phyloP scores from a whole-genome alignment of 495 filamentous ascomycete species.

The Penicillium ucsense region DNA sequence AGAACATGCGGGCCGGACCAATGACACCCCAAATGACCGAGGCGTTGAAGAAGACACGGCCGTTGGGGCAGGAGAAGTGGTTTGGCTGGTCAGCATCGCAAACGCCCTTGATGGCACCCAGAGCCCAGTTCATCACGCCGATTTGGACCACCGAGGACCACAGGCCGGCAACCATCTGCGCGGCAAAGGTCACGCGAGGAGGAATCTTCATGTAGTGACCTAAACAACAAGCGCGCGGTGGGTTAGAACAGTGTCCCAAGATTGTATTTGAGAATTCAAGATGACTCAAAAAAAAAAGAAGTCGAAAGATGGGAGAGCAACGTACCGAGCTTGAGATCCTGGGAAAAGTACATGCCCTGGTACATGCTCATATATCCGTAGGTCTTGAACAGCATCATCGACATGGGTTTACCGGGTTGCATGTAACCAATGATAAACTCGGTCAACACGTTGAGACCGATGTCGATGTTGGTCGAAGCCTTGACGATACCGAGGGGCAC shows the following conservation, averaged over 20 bases:
- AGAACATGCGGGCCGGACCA: slow-evolving; percentile 43
- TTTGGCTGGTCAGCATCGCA: slow-evolving; percentile 41
- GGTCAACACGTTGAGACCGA: slow-evolving; percentile 49
- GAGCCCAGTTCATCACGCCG: slow-evolving; percentile 50
- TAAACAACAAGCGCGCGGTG: not conserved
- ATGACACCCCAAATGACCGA: slow-evolving; percentile 49
- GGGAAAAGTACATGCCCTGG: slow-evolving; percentile 44
- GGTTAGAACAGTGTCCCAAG: no score
- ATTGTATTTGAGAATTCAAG: no score
- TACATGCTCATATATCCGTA: slow-evolving; percentile 49
- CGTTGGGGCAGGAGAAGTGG: slow-evolving; percentile 51
- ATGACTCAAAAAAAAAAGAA: no score
- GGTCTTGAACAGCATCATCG: slow-evolving; percentile 59
- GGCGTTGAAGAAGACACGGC: slow-evolving; percentile 50
- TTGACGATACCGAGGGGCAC: slow-evolving; percentile 45
- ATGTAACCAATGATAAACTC: slow-evolving; percentile 59
- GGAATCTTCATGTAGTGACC: slow-evolving; percentile 63
- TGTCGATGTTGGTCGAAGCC: slow-evolving; percentile 43
- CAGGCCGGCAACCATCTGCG: slow-evolving; percentile 44
- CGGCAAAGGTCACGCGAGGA: slow-evolving; percentile 47
- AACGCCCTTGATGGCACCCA: slow-evolving; percentile 44
- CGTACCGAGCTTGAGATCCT: slow-evolving; percentile 42
- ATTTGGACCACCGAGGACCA: slow-evolving; percentile 53
- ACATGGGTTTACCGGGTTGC: slow-evolving; percentile 49
- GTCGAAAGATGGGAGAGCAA: not conserved